Conservation (phyloP, 2,329 filamentous ascomycete species). For the Albophoma yamanashiensis region DNA sequence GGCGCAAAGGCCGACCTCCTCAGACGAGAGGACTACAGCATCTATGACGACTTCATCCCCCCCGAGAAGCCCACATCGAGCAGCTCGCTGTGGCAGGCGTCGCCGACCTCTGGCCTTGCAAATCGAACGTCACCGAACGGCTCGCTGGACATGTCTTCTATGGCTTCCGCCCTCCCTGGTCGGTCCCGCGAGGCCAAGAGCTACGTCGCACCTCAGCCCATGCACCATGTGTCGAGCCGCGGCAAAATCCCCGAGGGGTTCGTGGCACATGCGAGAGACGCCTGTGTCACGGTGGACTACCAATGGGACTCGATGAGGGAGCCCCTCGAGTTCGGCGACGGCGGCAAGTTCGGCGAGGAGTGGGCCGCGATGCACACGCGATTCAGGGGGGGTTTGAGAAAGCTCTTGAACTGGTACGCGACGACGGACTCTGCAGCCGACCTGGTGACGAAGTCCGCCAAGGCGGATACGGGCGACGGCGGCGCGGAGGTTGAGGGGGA, state of each 20-base stretch:
- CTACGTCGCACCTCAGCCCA: slow-evolving; percentile 69
- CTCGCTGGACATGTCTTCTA: slow-evolving; percentile 15
- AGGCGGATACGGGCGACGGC: slow-evolving; percentile 15
- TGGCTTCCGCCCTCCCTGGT: slow-evolving; percentile 23
- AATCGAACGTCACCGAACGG: slow-evolving; percentile 10
- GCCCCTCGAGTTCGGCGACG: slow-evolving; percentile 74
- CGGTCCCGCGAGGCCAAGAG: slow-evolving; percentile 21
- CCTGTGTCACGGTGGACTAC: slow-evolving; percentile 79
- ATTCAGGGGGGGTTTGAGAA: slow-evolving; percentile 69
- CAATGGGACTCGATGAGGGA: slow-evolving; percentile 88
- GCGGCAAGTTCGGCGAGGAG: slow-evolving; percentile 82
- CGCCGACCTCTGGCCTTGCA: slow-evolving; percentile 15
- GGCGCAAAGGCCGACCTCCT: slow-evolving; percentile 81
- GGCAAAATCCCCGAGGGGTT: slow-evolving; percentile 81
- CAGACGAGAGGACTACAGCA: slow-evolving; percentile 58
- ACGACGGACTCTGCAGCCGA: slow-evolving; percentile 40
- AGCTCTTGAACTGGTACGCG: slow-evolving; percentile 75
- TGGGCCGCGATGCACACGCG: slow-evolving; percentile 93
- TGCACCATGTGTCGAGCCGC: slow-evolving; percentile 71
- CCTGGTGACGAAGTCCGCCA: slow-evolving; percentile 32
- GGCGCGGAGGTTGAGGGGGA: slow-evolving; percentile 25
- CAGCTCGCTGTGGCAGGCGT: slow-evolving; percentile 22
- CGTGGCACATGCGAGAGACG: slow-evolving; percentile 80
- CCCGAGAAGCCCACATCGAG: slow-evolving; percentile 10
- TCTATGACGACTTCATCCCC: slow-evolving; percentile 22